Evolutionary conservation across 352 stramenopile species (phyloP).

Genomic region (Globisporangium paroecandrum): DNA sequence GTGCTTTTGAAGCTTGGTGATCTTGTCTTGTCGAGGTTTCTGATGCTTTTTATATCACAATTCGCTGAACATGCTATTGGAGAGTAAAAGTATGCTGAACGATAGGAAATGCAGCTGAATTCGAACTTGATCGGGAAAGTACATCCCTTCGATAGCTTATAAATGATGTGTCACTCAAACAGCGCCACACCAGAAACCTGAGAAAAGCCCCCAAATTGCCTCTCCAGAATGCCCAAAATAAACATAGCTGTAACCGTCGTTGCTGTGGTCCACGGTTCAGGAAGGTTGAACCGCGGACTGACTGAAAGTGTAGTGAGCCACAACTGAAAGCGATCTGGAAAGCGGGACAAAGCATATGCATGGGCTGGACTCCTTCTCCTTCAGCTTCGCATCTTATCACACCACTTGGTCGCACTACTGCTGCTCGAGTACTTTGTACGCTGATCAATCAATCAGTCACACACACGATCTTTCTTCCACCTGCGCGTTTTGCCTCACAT

Average conservation of each 20-base stretch:
- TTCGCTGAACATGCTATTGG: neutral
- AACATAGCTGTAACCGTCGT: neutral
- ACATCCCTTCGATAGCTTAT: too few relatives aligned
- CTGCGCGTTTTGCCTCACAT: neutral
- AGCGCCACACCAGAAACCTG: too few relatives aligned
- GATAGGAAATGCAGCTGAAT: neutral
- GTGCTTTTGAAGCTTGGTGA: constrained; percentile 1
- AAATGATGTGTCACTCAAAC: too few relatives aligned
- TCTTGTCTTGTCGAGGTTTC: neutral
- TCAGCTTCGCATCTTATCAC: neutral
- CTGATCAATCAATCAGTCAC: neutral
- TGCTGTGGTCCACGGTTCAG: neutral
- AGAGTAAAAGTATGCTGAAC: neutral
- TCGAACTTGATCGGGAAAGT: neutral
- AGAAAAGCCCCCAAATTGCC: too few relatives aligned
- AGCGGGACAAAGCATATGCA: neutral
- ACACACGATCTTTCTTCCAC: neutral
- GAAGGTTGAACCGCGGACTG: neutral
- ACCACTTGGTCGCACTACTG: neutral
- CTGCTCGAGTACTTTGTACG: neutral
- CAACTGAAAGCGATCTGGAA: neutral
- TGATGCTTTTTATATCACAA: neutral
- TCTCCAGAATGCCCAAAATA: too few relatives aligned
- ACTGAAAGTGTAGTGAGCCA: neutral
- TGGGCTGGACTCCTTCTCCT: neutral